Conservation (phyloP, 495 filamentous ascomycete species). For the Penicillium cosmopolitanum region DNA sequence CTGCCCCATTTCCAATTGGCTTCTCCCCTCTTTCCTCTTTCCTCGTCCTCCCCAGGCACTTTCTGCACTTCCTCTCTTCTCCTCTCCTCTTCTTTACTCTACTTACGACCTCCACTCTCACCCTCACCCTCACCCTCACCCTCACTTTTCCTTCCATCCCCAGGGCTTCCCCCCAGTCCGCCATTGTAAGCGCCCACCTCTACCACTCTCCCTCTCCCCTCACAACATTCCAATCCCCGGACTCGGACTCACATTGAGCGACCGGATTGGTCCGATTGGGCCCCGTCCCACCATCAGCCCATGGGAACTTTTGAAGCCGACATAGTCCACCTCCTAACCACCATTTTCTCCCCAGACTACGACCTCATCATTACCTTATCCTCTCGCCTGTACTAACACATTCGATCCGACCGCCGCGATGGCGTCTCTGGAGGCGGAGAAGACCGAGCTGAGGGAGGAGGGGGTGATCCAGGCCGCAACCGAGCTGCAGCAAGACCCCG, state of each 20-base stretch:
- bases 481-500: conserved; percentile 64
- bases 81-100: conserved; percentile 3
- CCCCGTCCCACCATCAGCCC: not conserved
- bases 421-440: conserved; percentile 42
- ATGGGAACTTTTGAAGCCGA: not conserved
- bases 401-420: conserved; percentile 31
- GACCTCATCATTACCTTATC: conserved; percentile 6
- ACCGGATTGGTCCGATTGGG: not conserved
- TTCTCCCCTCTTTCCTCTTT: conserved; percentile 3
- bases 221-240: conserved; percentile 8
- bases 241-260: not conserved
- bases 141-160: not conserved
- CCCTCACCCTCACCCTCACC: conserved; percentile 7
- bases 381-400: conserved; percentile 16
- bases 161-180: not conserved
- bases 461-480: conserved; percentile 66
- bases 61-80: not conserved
- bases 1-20: conserved; percentile 9
- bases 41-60: not conserved
- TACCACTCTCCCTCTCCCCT: not conserved
- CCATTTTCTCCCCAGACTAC: conserved; percentile 4
- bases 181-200: not conserved
- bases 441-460: conserved; percentile 74
- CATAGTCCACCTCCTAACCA: conserved; percentile 2
- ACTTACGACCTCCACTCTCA: conserved; percentile 6